A percentile compares a stretch with the other conserved stretches of the same genome.
Evolutionary conservation across 257 asterid genomes (phyloP).

Genomic region (Thymus quinquecostatus): DNA sequence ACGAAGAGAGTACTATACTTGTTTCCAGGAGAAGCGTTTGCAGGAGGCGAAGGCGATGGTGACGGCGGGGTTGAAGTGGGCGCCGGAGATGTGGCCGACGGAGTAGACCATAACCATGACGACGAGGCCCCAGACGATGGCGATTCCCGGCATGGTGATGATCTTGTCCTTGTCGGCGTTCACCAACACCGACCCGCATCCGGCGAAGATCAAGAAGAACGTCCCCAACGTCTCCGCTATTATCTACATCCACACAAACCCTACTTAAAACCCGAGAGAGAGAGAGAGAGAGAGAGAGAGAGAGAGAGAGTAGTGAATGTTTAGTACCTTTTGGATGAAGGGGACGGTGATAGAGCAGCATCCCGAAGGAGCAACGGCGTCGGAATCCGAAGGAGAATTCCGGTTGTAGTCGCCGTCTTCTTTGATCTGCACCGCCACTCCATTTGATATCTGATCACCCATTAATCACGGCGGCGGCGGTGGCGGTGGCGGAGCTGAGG

Average conservation of each 20-base stretch:
- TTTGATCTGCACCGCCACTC: conserved; percentile 49
- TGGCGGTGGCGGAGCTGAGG: not conserved
- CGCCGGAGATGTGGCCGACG: conserved; percentile 91
- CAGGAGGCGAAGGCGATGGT: conserved; percentile 80
- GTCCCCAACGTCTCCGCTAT: conserved; percentile 86
- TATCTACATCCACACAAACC: conserved; percentile 38
- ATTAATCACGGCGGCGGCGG: conserved; percentile 20
- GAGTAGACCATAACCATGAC: conserved; percentile 90
- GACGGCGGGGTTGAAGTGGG: conserved; percentile 92
- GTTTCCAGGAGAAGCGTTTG: conserved; percentile 85
- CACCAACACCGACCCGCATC: conserved; percentile 73
- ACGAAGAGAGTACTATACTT: conserved; percentile 36
- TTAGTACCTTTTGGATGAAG: conserved; percentile 69
- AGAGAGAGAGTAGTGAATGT: too few relatives aligned
- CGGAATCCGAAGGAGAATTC: conserved; percentile 23
- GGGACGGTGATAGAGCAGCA: conserved; percentile 54
- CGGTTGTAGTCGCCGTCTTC: conserved; percentile 41
- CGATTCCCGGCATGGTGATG: conserved; percentile 71
- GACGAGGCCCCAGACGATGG: conserved; percentile 78
- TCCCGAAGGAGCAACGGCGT: not conserved
- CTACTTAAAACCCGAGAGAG: not conserved
- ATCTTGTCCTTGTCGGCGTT: conserved; percentile 60
- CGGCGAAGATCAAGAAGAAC: conserved; percentile 76
- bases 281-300: too few relatives aligned
- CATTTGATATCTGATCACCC: conserved; percentile 52